phyloP scores from a whole-genome alignment of 768 basidiomycete species.

The Suillus occidentalis region DNA sequence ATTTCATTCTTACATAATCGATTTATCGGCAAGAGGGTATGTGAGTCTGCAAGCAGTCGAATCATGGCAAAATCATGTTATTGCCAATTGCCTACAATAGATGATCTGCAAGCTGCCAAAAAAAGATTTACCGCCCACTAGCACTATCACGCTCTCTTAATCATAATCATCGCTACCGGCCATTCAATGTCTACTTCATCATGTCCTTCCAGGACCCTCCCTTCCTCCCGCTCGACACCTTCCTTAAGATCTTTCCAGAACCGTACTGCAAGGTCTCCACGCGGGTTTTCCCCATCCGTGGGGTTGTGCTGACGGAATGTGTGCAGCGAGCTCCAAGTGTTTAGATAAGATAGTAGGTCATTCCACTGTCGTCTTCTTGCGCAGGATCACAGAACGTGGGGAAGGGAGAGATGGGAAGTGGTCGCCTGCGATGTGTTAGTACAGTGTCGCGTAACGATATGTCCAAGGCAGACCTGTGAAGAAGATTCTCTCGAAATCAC shows the following conservation, averaged over 20 bases:
- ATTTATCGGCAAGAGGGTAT: neutral
- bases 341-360: conserved; percentile 64
- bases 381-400: conserved; percentile 48
- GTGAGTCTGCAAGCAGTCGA: neutral
- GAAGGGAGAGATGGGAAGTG: conserved; percentile 41
- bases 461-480: conserved; percentile 49
- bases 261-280: conserved; percentile 65
- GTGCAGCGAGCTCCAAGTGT: conserved; percentile 70
- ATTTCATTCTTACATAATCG: neutral
- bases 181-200: conserved; percentile 40
- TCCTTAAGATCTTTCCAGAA: conserved; percentile 58
- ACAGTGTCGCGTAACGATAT: neutral
- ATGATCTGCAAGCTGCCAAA: neutral
- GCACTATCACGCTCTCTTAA: conserved; percentile 8
- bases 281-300: conserved; percentile 44
- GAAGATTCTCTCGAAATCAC: conserved; percentile 51
- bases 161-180: conserved; percentile 34
- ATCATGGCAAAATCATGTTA: no score
- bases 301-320: conserved; percentile 65
- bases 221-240: conserved; percentile 29
- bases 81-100: neutral
- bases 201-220: conserved; percentile 19
- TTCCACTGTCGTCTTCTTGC: conserved; percentile 62
- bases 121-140: neutral
- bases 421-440: conserved; percentile 30